Evolutionary conservation across 2,329 filamentous ascomycete species (phyloP), one percentile per base, ranked within the genome.

Genomic region (Trichoderma sp.): DNA sequence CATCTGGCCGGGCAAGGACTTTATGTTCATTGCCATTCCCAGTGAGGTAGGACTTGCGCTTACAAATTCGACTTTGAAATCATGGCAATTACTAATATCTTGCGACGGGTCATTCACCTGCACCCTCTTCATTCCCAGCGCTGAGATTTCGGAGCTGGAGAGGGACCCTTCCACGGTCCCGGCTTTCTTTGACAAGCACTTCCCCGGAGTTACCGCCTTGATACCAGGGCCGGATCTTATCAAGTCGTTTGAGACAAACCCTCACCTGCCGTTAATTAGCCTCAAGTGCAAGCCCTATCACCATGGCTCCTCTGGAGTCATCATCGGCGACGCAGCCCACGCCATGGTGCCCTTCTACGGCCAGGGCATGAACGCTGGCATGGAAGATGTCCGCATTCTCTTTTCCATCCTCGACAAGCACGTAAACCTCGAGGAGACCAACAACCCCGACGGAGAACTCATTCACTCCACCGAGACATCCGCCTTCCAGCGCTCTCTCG

Each of bases 261-360:
- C 95, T 0, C 97, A 98, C 81, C 90, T 98, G 0, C 97, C 97
- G 0, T 88, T 99, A 7, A 97, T 99, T 82, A 97, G 91, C 82
- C 93, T 99, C 82, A 98, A 98, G 85, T 98, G 95, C 86, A 90
- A 90, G 21, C 97, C 97, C 0, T 94, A 98, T 84, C 95, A 98
- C 85, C 95, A 91, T 85, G 88, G 86, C 67, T 91, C 91, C 29
- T 93, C 92, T 0, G 95, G 90, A 38, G 95, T 97, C 76, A 94
- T 99, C 66, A 83, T 99, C 45, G 97, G 97, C 75, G 97, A 99
- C 82, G 95, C 97, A 8, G 95, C 97, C 0, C 97, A 99, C 83
- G 97, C 97, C 75, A 98, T 99, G 92, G 95, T 99, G 0, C 97
- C 97, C 0, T 99, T 99, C 84, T 99, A 98, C 83, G 97, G 97